Evolutionary conservation across 495 filamentous ascomycete genomes (phyloP).

Genomic region (Podospora bellae-mahoneyi): DNA sequence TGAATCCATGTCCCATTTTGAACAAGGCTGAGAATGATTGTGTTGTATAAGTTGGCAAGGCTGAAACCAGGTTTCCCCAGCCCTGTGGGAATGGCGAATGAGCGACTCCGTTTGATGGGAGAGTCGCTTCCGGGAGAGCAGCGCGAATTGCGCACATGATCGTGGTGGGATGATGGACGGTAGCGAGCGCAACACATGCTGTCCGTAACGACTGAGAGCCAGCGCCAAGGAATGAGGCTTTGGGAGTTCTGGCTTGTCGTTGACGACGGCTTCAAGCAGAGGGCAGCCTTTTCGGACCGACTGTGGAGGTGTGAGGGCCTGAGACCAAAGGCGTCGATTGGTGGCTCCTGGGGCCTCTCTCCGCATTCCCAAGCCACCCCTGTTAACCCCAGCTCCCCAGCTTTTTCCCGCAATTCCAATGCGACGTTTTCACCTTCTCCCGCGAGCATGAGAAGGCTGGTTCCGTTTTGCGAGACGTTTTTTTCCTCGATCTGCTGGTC

Average conservation of each 20-base stretch:
- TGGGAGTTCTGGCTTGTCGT: background rate
- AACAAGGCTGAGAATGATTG: background rate
- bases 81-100: background rate
- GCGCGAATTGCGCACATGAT: background rate
- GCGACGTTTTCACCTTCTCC: constrained; percentile 14
- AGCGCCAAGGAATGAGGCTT: constrained; percentile 21
- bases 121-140: background rate
- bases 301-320: constrained; percentile 22
- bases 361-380: constrained; percentile 31
- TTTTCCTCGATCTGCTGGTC: background rate
- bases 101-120: background rate
- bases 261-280: background rate
- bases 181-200: background rate
- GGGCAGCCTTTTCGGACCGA: constrained; percentile 37
- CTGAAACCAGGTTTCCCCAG: background rate
- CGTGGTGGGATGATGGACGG: background rate
- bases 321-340: constrained; percentile 27
- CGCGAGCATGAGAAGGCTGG: no score
- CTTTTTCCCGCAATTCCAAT: constrained; percentile 21
- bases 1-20: background rate
- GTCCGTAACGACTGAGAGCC: constrained; percentile 13
- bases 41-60: background rate
- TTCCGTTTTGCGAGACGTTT: background rate
- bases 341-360: constrained; percentile 16
- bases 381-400: constrained; percentile 12